Evolutionary conservation across 2,329 filamentous ascomycete species (phyloP).

Genomic region (Botrytis cinerea): DNA sequence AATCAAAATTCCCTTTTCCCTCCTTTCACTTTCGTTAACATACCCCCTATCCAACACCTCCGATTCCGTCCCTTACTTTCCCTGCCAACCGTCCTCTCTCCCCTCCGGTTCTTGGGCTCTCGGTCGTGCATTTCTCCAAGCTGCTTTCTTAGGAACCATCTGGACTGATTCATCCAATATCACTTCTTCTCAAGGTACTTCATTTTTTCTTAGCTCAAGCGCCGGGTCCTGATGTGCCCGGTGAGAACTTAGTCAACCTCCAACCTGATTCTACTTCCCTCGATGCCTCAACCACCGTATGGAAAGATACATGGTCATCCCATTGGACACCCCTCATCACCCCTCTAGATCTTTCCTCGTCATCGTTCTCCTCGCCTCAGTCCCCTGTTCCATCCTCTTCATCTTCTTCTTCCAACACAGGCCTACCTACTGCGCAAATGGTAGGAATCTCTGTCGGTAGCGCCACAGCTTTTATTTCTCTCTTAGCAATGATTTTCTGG

Average conservation of each 20-base stretch:
- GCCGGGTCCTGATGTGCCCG: not conserved
- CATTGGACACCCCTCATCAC: not conserved
- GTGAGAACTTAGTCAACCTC: not conserved
- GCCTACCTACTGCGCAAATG: not conserved
- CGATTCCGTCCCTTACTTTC: slow-evolving; percentile 27
- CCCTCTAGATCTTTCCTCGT: not conserved
- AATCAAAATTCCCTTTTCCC: slow-evolving; percentile 10
- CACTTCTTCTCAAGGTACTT: not conserved
- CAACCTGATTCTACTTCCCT: not conserved
- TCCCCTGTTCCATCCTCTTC: not conserved
- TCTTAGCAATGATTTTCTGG: not conserved
- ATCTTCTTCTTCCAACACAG: not conserved
- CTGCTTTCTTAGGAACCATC: slow-evolving; percentile 1
- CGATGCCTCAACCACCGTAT: not conserved
- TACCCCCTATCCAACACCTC: not conserved
- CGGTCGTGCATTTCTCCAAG: slow-evolving; percentile 12
- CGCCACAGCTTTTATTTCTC: not conserved
- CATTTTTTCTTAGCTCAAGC: slow-evolving; percentile 19
- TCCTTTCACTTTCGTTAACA: slow-evolving; percentile 9
- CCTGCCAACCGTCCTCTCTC: slow-evolving; percentile 31
- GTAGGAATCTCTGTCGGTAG: not conserved
- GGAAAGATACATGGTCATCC: not conserved
- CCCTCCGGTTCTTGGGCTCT: slow-evolving; percentile 2
- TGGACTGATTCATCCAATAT: not conserved
- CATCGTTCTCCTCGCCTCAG: not conserved